Evolutionary conservation across 768 basidiomycete genomes (phyloP).

Genomic region (Termitomyces sp.): DNA sequence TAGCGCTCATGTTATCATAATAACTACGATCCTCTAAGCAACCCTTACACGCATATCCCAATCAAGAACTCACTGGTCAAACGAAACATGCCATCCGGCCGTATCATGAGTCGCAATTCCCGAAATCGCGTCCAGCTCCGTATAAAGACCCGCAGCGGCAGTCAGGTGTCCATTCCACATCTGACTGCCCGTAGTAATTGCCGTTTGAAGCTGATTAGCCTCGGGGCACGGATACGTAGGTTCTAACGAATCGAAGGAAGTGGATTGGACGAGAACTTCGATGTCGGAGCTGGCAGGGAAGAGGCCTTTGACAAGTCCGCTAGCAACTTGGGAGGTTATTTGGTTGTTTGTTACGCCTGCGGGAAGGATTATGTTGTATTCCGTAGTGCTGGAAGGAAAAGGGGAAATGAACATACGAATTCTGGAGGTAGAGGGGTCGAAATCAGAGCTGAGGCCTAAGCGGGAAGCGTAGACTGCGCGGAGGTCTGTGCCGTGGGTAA

Average conservation of each 20-base stretch:
- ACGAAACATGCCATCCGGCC: conserved; percentile 44
- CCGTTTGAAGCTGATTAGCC: conserved; percentile 26
- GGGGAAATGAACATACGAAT: conserved; percentile 27
- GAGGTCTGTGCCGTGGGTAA: conserved; percentile 43
- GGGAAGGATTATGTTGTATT: neutral
- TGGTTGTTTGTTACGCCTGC: conserved; percentile 47
- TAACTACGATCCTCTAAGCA: conserved; percentile 25
- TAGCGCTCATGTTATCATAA: conserved; percentile 47
- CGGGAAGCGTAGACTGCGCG: conserved; percentile 37
- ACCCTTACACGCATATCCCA: neutral
- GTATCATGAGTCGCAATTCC: conserved; percentile 33
- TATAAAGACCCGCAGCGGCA: conserved; percentile 31
- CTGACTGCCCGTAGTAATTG: conserved; percentile 31
- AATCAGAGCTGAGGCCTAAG: conserved; percentile 27
- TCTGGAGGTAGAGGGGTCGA: conserved; percentile 27
- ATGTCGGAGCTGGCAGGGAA: conserved; percentile 32
- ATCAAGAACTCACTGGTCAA: conserved; percentile 37
- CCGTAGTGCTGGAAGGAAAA: neutral
- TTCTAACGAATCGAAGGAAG: conserved; percentile 41
- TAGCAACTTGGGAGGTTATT: conserved; percentile 48
- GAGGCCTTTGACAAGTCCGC: conserved; percentile 37
- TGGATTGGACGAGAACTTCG: conserved; percentile 33
- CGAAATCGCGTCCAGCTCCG: conserved; percentile 35
- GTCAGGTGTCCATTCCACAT: conserved; percentile 39
- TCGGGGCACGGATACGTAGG: conserved; percentile 38